Evolutionary conservation across 345 rosid genomes (phyloP), one percentile per base, ranked within the genome.

Genomic region (Raphanus sativus): DNA sequence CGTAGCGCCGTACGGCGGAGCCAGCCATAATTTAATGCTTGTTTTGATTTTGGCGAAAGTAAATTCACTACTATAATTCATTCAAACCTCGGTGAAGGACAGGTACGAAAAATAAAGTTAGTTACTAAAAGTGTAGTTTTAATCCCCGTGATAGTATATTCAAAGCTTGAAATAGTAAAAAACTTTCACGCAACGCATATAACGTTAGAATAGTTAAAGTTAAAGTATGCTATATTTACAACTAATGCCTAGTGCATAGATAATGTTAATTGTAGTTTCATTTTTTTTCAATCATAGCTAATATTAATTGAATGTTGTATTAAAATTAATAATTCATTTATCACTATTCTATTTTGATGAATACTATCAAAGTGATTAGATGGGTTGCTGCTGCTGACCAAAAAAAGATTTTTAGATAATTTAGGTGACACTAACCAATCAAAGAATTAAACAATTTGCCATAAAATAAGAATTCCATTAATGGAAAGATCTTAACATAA

Each of bases 401-500:
- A 15, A 32, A 17, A 5, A 45, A 42, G 4, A 54, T 25, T 21
- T 21, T 50, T 52, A 48, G 45, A 70, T 40, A 6, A 21, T 15
- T 70, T 64, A 55, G 80, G 72, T 71, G n/a, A 67, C 54, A 71
- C 68, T 59, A 59, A 66, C 63, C 12, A 71, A 65, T 65, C 77
- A 59, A 71, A 59, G 32, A 71, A 71, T 59, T 25, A 78, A 72
- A 66, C 68, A 71, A 0, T 40, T 71, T 65, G 40, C 11, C 36
- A 71, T 42, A 15, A 70, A 52, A 65, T 55, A 71, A 42, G 32
- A 65, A 58, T 71, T 45, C 81, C 29, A 66, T 78, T 30, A 71
- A 71, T 45, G 68, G 81, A 71, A 78, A 71, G 76, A 71, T 78
- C 62, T 71, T 2, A 78, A 58, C 73, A 0, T 45, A 66, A 54